These are phyloP conservation scores for Geotrichum citri-aurantii DNA, from an alignment of 1,139 yeast species.

Conservation along the genomic window DNA sequence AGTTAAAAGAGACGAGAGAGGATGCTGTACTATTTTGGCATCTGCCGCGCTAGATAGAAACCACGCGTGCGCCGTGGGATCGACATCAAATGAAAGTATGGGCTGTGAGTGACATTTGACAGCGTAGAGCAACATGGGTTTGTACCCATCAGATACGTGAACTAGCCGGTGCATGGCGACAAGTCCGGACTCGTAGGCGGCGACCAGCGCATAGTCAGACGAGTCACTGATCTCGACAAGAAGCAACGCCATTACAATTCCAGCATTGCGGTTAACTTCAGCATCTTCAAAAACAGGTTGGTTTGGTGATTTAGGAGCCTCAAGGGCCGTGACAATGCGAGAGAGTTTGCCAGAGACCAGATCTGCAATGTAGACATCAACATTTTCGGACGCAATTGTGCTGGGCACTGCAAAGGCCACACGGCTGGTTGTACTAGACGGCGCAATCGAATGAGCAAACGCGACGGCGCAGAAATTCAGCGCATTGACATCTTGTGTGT, in stretches of 20 bases:
- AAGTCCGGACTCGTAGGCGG: constrained; percentile 40
- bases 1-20: constrained; percentile 14
- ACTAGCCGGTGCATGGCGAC: constrained; percentile 27
- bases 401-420: constrained; percentile 35
- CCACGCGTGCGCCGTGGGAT: constrained; percentile 17
- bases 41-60: constrained; percentile 36
- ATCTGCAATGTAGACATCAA: constrained; percentile 32
- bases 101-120: constrained; percentile 35
- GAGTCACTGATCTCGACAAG: constrained; percentile 15
- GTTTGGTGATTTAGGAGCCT: constrained; percentile 9
- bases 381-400: constrained; percentile 35
- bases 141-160: not conserved
- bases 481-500: constrained; percentile 38
- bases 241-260: constrained; percentile 38
- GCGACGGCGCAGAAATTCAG: constrained; percentile 38
- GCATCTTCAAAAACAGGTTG: constrained; percentile 4
- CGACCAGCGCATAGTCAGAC: constrained; percentile 25
- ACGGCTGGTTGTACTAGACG: not conserved
- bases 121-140: constrained; percentile 19
- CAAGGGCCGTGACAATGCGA: constrained; percentile 22
- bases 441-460: constrained; percentile 11
- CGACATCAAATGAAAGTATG: constrained; percentile 29
- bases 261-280: constrained; percentile 24
- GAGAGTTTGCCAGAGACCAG: constrained; percentile 21
- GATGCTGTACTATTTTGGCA: constrained; percentile 29